phyloP scores from a whole-genome alignment of 768 basidiomycete genomes.

The Podaxis sp. region DNA sequence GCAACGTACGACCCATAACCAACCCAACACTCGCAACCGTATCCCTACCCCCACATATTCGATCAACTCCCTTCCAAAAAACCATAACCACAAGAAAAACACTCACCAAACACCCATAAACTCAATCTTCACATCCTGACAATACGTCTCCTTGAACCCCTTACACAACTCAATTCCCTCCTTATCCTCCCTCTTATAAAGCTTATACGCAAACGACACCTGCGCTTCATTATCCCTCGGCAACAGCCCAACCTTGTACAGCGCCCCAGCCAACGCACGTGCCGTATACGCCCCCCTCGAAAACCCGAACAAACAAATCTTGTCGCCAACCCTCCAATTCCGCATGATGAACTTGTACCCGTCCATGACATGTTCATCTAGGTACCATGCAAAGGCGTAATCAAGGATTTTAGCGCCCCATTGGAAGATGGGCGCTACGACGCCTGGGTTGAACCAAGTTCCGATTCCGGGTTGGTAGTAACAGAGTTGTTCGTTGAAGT shows the following conservation, averaged over 20 bases:
- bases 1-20: constrained; percentile 55
- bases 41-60: constrained; percentile 47
- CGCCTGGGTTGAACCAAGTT: constrained; percentile 57
- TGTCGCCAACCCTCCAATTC: constrained; percentile 71
- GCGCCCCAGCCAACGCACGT: constrained; percentile 72
- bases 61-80: neutral
- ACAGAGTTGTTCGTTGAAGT: constrained; percentile 51
- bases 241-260: constrained; percentile 75
- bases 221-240: constrained; percentile 67
- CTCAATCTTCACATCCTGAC: constrained; percentile 63
- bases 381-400: constrained; percentile 73
- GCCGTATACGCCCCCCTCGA: constrained; percentile 58
- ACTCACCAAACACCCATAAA: constrained; percentile 78
- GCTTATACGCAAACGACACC: constrained; percentile 70
- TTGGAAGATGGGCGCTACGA: constrained; percentile 59
- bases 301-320: constrained; percentile 77
- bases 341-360: constrained; percentile 82
- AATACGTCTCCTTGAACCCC: constrained; percentile 75
- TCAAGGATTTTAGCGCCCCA: constrained; percentile 64
- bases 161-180: constrained; percentile 45
- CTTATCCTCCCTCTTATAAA: constrained; percentile 56
- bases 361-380: constrained; percentile 68
- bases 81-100: neutral
- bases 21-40: constrained; percentile 78
- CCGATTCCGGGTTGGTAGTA: constrained; percentile 70